Percentiles rank a stretch among this genome's conserved stretches.
These are phyloP conservation scores for Rubus idaeus DNA, from an alignment of 306 rosid species.

Conservation along the genomic window DNA sequence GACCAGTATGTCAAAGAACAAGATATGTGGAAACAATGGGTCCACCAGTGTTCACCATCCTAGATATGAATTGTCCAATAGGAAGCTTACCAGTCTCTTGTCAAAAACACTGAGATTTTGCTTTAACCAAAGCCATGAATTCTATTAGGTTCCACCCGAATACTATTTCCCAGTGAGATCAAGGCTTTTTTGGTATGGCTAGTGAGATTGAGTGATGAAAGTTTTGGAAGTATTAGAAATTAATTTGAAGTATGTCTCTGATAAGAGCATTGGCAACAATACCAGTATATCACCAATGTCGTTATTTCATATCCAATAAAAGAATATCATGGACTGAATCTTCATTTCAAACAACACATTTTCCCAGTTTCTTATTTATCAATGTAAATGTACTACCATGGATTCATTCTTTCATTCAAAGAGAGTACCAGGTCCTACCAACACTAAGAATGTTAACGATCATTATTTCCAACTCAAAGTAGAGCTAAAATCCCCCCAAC, in stretches of 20 bases:
- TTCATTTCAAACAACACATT: background rate
- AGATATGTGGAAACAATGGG: conserved; percentile 42
- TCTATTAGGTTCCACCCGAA: background rate
- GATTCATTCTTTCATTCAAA: background rate
- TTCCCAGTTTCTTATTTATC: background rate
- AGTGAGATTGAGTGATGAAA: background rate
- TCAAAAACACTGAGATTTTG: conserved; percentile 43
- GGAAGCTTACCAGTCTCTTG: conserved; percentile 56
- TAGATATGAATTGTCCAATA: conserved; percentile 49
- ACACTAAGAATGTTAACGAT: too few species aligned
- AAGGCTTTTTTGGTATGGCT: too few species aligned
- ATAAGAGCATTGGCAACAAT: too few species aligned
- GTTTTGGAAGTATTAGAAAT: background rate
- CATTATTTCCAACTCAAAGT: too few species aligned
- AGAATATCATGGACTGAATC: background rate
- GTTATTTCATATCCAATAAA: background rate
- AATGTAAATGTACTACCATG: background rate
- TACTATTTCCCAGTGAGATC: background rate
- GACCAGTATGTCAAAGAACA: conserved; percentile 34
- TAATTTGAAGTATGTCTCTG: background rate
- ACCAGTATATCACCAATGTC: background rate
- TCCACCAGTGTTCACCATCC: background rate
- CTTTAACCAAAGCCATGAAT: conserved; percentile 22
- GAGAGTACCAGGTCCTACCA: too few species aligned
- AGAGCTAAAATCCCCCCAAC: too few species aligned